Base-by-base conservation (phyloP, 169 alveolate species). In the Fabrea salina region DNA sequence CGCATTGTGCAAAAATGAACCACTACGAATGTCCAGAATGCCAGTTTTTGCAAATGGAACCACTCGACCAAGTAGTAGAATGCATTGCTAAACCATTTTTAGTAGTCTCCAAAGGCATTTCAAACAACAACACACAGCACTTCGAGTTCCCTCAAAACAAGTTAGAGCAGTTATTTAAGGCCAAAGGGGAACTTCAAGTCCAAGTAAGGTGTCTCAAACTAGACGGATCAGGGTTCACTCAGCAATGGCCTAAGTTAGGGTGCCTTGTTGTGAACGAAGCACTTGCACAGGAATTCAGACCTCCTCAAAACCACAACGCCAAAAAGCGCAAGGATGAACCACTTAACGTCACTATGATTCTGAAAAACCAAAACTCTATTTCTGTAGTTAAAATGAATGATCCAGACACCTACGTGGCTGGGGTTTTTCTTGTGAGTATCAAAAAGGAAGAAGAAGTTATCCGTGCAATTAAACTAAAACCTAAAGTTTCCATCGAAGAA, bases 321-420 rank as follows among this genome's bases (percentile, higher is more conserved):
- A 72, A 72, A 72, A 51, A 19, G 49, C n/a, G 80, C 19, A 72
- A 51, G 33, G 80, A 72, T 33, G 80, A 19, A 19, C 71, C 80
- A 1, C 25, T 72, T 6, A 50, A 72, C 51, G 13, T 72, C 7
- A 72, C 80, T 16, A 72, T n/a, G 11, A 27, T 61, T 61, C 11
- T 61, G n/a, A n/a, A n/a, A n/a, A n/a, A n/a, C n/a, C 7, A n/a
- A 13, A 72, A 72, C 50, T 27, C 71, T 30, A 19, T 72, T 32
- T 11, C 44, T 2, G 13, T 72, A 13, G 11, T 50, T 16, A 16
- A 50, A 11, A 30, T 5, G 19, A 33, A 44, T 49, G 58, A 72
- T 11, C 58, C 3, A 1, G 54, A 27, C 3, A 22, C 47, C 5
- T 72, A 51, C 51, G 67, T 19, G 11, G 50, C 35, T n/a, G 44